phyloP scores from a whole-genome alignment of 352 stramenopile genomes.

The Phytophthora megakarya region DNA sequence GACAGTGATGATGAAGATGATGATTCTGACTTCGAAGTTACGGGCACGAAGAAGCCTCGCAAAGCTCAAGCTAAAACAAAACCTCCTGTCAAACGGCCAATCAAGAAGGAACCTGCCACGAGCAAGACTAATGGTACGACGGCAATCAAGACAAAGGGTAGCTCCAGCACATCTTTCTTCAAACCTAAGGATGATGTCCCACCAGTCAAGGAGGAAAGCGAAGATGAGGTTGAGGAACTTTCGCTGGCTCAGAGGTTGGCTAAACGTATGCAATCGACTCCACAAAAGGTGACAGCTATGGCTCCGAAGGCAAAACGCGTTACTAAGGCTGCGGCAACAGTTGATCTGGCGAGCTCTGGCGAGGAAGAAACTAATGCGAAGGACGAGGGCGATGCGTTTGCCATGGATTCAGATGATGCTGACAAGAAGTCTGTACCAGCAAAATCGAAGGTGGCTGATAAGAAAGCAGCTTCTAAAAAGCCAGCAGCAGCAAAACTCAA shows the following conservation, averaged over 20 bases:
- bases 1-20: slow-evolving; percentile 54
- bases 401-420: slow-evolving; percentile 48
- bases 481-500: slow-evolving; percentile 27
- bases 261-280: slow-evolving; percentile 5
- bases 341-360: slow-evolving; percentile 59
- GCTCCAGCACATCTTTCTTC: slow-evolving; percentile 64
- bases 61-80: slow-evolving; percentile 51
- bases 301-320: slow-evolving; percentile 21
- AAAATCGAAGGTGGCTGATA: slow-evolving; percentile 41
- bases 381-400: slow-evolving; percentile 75
- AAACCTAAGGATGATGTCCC: slow-evolving; percentile 37
- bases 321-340: slow-evolving; percentile 29
- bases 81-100: slow-evolving; percentile 34
- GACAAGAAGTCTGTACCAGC: slow-evolving; percentile 40
- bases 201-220: slow-evolving; percentile 41
- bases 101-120: slow-evolving; percentile 36
- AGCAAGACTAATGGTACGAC: slow-evolving; percentile 33
- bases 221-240: slow-evolving; percentile 74
- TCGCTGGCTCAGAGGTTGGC: slow-evolving; percentile 76
- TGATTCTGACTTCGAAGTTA: slow-evolving; percentile 69
- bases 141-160: slow-evolving; percentile 32
- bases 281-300: slow-evolving; percentile 41
- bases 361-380: slow-evolving; percentile 35
- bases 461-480: slow-evolving; percentile 34
- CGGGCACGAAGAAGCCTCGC: slow-evolving; percentile 30